phyloP scores from a whole-genome alignment of 78 protist genomes.

The Monocercomonoides exilis region DNA sequence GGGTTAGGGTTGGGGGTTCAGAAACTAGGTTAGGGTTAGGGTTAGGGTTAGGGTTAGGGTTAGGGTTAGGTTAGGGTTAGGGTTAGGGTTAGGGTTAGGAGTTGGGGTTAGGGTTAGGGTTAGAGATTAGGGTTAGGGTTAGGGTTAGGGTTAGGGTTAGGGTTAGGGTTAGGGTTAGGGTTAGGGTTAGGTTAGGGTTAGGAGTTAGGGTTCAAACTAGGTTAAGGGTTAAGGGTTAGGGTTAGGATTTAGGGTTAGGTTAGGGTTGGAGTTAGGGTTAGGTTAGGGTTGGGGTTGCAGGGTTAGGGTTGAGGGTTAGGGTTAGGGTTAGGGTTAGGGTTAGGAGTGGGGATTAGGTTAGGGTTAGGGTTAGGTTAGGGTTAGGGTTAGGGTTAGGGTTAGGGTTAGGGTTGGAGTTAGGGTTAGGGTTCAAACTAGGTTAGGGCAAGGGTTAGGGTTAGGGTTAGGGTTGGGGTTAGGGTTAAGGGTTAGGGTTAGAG shows the following conservation, averaged over 20 bases:
- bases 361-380: neutral
- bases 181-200: neutral
- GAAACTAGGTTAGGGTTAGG: neutral
- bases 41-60: neutral
- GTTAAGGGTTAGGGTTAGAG: too few species aligned
- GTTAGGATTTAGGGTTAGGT: neutral
- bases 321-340: neutral
- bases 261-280: neutral
- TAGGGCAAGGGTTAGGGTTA: too few species aligned
- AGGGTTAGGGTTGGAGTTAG: too few species aligned
- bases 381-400: neutral
- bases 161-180: neutral
- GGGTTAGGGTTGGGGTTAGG: too few species aligned
- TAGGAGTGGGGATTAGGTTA: neutral
- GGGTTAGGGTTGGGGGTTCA: neutral
- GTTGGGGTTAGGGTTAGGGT: neutral
- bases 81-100: neutral
- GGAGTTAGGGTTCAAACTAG: neutral
- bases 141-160: neutral
- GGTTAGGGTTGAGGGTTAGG: neutral
- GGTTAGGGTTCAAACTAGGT: too few species aligned
- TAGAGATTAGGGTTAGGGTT: neutral
- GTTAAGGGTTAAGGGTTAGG: neutral
- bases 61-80: neutral
- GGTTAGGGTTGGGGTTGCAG: neutral